Evolutionary conservation across 2,329 filamentous ascomycete genomes (phyloP), one percentile per base, ranked within the genome.

Genomic region (Verticillium klebahnii): DNA sequence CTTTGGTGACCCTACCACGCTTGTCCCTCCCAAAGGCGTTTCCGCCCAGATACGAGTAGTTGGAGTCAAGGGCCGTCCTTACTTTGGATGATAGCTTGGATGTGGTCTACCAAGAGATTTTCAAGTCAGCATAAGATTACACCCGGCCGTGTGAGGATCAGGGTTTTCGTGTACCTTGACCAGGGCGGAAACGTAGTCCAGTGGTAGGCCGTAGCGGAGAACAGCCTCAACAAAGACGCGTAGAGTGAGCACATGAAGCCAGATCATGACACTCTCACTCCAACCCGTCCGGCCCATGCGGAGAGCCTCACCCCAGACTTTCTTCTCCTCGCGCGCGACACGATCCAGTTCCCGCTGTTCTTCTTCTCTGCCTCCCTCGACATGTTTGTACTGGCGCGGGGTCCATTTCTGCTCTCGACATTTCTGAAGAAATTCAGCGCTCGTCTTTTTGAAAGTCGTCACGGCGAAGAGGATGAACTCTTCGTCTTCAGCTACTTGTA

Each of bases 141-240:
- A 25, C 12, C 23, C 2, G 6, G 32, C 19, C 19, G 7, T 17
- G 12, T 36, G 34, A 36, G 7, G 25, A 19, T 36, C 25, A 29
- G 19, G 34, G 40, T 62, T n/a, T 5, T 14, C 37, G 72, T 86
- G 68, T 84, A 96, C 93, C 88, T 92, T 89, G 65, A 98, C 81
- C 67, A 97, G 78, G 17, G 89, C 92, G 68, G 89, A 91, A 57
- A 96, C 89, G 75, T 94, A 99, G 69, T 96, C 91, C 66, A 97
- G 78, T 57, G 95, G 95, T 69, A 99, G 77, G 32, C 95, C 95
- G 72, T 99, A 99, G 67, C 95, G 87, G 72, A 99, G 80, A n/a
- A 99, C 95, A 5, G 93, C 97, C 82, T 99, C 95, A 23, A 99
- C 95, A 76, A 98, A 99, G 23, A 98, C 93, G 60, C 95, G 84